Evolutionary conservation across 2,329 filamentous ascomycete genomes (phyloP), one percentile per base, ranked within the genome.

Genomic region (Seiridium cupressi): DNA sequence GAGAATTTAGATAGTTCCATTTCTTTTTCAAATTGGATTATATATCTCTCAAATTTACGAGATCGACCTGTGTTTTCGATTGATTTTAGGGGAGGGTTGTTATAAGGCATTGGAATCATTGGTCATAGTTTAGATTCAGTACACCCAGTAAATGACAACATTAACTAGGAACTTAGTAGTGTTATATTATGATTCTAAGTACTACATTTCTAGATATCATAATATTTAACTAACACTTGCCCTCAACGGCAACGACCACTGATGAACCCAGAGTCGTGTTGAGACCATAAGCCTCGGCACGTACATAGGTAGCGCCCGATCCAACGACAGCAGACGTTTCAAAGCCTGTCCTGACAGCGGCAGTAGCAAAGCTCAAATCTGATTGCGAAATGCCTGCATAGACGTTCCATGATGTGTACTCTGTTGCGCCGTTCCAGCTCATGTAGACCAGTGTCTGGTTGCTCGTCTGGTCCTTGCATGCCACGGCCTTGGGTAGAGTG

Each of bases 171-270:
- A 5, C 26, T 32, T 49, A 32, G 35, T 10, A 7, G 6, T 32
- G 1, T 4, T 4, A 49, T 9, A 26, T 49, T 3, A 5, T 49
- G 26, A 49, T 35, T 7, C 8, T 53, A n/a, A 8, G 6, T 8
- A 18, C 35, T 35, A 6, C 18, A 53, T 32, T 4, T 9, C 46
- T 36, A 35, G 5, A 13, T 31, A 38, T 4, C 49, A n/a, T 4
- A 9, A 26, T 26, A 26, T 26, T 10, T 48, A 48, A 36, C 35
- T 44, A 57, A 38, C 55, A 57, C 34, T 57, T 86, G 82, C 74
- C 96, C 92, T 34, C 86, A 88, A 55, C 90, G 87, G 62, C 97
- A 90, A 68, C 85, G 85, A 76, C 97, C 90, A 77, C 97, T 93
- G 70, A 94, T 82, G 66, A 87, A 87, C 69, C 89, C 89, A 73